phyloP scores from a whole-genome alignment of 2,329 filamentous ascomycete genomes.

The Talaromyces pinophilus region DNA sequence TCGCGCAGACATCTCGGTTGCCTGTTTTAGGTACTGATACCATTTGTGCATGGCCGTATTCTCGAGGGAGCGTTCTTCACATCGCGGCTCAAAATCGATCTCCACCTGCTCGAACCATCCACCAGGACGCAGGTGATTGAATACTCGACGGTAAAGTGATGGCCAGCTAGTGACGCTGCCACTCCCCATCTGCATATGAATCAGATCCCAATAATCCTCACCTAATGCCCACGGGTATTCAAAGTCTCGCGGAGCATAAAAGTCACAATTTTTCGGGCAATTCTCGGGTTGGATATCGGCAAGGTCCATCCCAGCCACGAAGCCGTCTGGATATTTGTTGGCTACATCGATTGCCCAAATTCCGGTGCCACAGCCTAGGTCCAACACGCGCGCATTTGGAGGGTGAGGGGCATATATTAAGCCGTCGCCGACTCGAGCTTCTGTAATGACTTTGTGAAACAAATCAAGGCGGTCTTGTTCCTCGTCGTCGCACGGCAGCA shows the following conservation, averaged over 20 bases:
- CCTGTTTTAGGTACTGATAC: constrained; percentile 67
- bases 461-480: constrained; percentile 80
- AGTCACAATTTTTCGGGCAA: constrained; percentile 69
- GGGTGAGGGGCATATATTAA: constrained; percentile 46
- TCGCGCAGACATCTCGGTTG: constrained; percentile 65
- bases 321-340: constrained; percentile 62
- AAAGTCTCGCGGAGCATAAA: constrained; percentile 70
- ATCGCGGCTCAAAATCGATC: constrained; percentile 76
- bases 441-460: constrained; percentile 73
- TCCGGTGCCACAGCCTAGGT: constrained; percentile 81
- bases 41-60: constrained; percentile 64
- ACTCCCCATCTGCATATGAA: constrained; percentile 76
- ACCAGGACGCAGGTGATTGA: constrained; percentile 73
- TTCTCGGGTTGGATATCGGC: constrained; percentile 65
- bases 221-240: constrained; percentile 72
- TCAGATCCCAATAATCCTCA: constrained; percentile 73
- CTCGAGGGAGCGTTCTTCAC: constrained; percentile 64
- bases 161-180: constrained; percentile 79
- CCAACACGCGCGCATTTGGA: constrained; percentile 55
- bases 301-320: constrained; percentile 64
- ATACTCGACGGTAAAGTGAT: constrained; percentile 69
- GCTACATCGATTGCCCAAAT: constrained; percentile 91
- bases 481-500: constrained; percentile 74
- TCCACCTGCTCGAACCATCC: constrained; percentile 85
- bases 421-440: constrained; percentile 57